phyloP scores from a whole-genome alignment of 2,329 filamentous ascomycete species.

The Sporothrix pseudoabietina region DNA sequence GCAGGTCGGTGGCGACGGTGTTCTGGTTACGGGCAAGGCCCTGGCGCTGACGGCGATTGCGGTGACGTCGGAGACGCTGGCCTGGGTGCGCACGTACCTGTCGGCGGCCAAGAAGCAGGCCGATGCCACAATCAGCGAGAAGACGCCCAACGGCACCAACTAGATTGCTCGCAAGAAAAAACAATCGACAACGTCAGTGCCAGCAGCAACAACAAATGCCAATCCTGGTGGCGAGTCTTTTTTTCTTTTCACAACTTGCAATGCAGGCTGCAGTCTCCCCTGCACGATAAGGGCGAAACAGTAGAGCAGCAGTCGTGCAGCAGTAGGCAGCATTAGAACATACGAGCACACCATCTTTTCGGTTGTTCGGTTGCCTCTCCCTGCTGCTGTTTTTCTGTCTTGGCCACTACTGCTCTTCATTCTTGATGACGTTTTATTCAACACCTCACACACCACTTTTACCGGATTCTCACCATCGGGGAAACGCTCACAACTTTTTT shows the following conservation, averaged over 20 bases:
- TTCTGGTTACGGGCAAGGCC: slow-evolving; percentile 71
- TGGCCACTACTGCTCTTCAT: background rate
- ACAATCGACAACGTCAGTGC: background rate
- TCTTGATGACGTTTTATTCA: slow-evolving; percentile 13
- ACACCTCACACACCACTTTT: background rate
- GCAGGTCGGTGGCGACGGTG: slow-evolving; percentile 64
- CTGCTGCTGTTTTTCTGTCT: background rate
- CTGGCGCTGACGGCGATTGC: slow-evolving; percentile 67
- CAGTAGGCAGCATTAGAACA: background rate
- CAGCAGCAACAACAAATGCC: background rate
- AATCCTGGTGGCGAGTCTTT: background rate
- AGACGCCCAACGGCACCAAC: slow-evolving; percentile 42
- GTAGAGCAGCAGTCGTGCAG: background rate
- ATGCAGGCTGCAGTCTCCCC: background rate
- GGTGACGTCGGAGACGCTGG: slow-evolving; percentile 65
- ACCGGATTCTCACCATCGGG: background rate
- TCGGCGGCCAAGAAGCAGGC: slow-evolving; percentile 62
- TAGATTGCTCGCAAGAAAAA: background rate
- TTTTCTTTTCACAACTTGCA: background rate
- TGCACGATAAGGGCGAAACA: background rate
- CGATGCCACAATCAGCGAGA: slow-evolving; percentile 51
- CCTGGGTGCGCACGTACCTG: slow-evolving; percentile 62
- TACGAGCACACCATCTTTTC: background rate
- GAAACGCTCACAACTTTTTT: background rate
- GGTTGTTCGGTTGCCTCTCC: background rate